These are phyloP conservation scores for Solanum chaucha DNA, from an alignment of 257 asterid genomes.

Conservation along the genomic window DNA sequence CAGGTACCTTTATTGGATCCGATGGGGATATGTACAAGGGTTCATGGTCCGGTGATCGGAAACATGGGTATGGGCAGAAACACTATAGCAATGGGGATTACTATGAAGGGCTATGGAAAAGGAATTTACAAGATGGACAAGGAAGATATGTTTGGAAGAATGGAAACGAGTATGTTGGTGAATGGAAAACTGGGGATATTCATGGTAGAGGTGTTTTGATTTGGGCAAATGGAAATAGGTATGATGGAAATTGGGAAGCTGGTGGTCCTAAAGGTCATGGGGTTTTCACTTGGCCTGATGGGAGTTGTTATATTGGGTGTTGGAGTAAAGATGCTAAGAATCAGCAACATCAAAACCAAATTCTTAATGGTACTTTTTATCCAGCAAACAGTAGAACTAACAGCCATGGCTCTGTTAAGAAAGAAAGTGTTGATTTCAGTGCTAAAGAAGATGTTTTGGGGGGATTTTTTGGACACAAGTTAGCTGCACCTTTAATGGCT, in stretches of 20 bases:
- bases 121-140: conserved; percentile 73
- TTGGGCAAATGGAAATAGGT: conserved; percentile 79
- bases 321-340: conserved; percentile 38
- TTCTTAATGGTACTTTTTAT: conserved; percentile 69
- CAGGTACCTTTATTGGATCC: conserved; percentile 68
- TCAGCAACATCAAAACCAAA: conserved; percentile 19
- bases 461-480: conserved; percentile 25
- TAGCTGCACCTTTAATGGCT: conserved; percentile 33
- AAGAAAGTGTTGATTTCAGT: not conserved
- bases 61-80: conserved; percentile 80
- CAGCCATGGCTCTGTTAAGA: not conserved
- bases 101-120: conserved; percentile 79
- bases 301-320: conserved; percentile 70
- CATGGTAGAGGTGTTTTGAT: conserved; percentile 75
- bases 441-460: conserved; percentile 20
- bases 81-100: conserved; percentile 78
- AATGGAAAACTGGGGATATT: conserved; percentile 77
- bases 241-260: conserved; percentile 77
- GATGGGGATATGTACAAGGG: conserved; percentile 78
- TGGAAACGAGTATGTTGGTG: conserved; percentile 79
- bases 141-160: conserved; percentile 83
- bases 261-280: conserved; percentile 82
- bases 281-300: conserved; percentile 89
- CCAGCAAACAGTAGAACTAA: conserved; percentile 35
- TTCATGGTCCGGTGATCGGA: conserved; percentile 71